Base-by-base conservation (phyloP, 306 rosid species). In the Pterocarpus macrocarpus region DNA sequence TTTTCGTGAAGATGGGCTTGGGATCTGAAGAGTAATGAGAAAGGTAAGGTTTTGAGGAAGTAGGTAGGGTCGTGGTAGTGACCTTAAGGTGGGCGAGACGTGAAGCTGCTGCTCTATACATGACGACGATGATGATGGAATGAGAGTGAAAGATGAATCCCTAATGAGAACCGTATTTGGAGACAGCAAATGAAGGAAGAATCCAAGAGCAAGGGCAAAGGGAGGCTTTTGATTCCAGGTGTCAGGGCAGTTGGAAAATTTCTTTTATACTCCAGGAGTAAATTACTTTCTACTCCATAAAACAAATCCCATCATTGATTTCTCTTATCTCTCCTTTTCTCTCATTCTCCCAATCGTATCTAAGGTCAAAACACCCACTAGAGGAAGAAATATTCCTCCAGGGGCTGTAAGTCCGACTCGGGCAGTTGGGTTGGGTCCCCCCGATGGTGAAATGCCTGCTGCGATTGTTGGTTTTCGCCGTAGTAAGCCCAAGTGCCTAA, bases 51-150 rank as follows among this genome's bases (percentile, higher is more conserved):
- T 50, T 13, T 50, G 34, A 59, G 32, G 10, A 65, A 79, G 50
- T 39, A 17, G 73, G 33, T n/a, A 69, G 34, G 16, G 77, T 5
- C 28, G 28, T 22, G 28, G 28, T 22, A 22, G 28, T 73, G 82
- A 92, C 97, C 97, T 90, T 92, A 82, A 87, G 91, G 64, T 88
- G 81, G 81, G 85, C 30, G 73, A 90, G 81, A 69, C 92, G 89
- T 38, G 89, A 90, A 81, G 90, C 88, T 17, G 89, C 84, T 34
- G 82, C 77, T 83, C 87, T 83, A 63, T 81, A 87, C 97, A 92
- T 92, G 87, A 75, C 5, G 76, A 56, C 35, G 88, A 75, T 4
- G 76, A 56, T 43, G 15, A 44, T 53, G 58, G 4, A 13, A n/a
- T 36, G 13, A 49, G 36, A 50, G 22, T 35, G 72, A 50, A 16